phyloP scores from a whole-genome alignment of 768 basidiomycete genomes.

The Kwoniella europaea region DNA sequence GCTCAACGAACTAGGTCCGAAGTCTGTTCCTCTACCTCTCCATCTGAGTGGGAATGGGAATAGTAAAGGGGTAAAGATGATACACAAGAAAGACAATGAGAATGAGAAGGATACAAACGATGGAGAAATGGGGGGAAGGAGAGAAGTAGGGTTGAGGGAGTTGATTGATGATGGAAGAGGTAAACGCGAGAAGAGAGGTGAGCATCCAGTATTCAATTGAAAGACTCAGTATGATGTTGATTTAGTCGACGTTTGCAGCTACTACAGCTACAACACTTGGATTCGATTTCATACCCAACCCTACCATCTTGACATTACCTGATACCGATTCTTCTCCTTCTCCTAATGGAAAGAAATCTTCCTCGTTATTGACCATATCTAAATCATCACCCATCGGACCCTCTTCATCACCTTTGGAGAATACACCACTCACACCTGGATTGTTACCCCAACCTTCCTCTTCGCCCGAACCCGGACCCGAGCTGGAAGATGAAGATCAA shows the following conservation, averaged over 20 bases:
- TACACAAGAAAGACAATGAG: conserved; percentile 11
- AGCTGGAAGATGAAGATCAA: conserved; percentile 17
- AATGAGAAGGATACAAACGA: neutral
- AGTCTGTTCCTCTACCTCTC: conserved; percentile 17
- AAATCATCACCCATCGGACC: neutral
- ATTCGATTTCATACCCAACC: conserved; percentile 52
- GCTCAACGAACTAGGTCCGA: conserved; percentile 20
- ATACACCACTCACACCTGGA: conserved; percentile 31
- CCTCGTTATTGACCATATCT: conserved; percentile 14
- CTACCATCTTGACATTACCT: conserved; percentile 42
- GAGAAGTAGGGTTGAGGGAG: conserved; percentile 40
- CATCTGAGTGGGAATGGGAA: neutral
- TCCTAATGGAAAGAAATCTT: neutral
- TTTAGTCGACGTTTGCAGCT: conserved; percentile 24
- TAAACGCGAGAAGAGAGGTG: conserved; percentile 47
- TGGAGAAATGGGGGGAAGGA: conserved; percentile 14
- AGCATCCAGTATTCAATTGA: conserved; percentile 3
- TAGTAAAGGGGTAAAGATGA: conserved; percentile 8
- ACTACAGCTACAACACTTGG: conserved; percentile 50
- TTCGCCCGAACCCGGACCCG: conserved; percentile 11
- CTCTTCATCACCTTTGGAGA: conserved; percentile 5
- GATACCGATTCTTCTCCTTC: conserved; percentile 19
- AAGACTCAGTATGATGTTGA: neutral
- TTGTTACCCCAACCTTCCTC: conserved; percentile 15
- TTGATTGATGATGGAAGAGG: conserved; percentile 43